These are phyloP conservation scores for Pleurotus tuoliensis DNA, from an alignment of 768 basidiomycete genomes.

Conservation along the genomic window DNA sequence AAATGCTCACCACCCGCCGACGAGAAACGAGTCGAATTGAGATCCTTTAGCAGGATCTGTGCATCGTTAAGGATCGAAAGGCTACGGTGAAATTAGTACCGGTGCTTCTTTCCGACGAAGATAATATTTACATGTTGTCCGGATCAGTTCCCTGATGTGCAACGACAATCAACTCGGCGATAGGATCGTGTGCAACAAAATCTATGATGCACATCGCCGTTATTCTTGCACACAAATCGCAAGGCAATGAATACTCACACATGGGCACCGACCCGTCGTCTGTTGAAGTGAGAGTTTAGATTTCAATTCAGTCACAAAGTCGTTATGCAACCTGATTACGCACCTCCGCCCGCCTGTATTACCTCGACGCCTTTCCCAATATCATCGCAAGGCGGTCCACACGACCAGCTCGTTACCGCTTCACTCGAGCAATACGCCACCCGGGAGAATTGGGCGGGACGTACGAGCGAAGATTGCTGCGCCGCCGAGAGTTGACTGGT, in stretches of 20 bases:
- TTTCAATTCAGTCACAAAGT: no score
- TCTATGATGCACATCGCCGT: constrained; percentile 15
- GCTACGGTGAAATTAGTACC: constrained; percentile 10
- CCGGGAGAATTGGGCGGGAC: constrained; percentile 31
- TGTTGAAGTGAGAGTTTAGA: neutral
- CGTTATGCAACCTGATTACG: constrained; percentile 7
- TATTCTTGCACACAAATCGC: neutral
- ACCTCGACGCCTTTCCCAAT: constrained; percentile 21
- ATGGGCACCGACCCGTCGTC: constrained; percentile 25
- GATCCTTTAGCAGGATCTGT: constrained; percentile 21
- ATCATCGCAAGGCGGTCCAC: constrained; percentile 28
- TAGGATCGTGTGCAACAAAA: constrained; percentile 33
- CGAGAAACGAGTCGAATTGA: constrained; percentile 30
- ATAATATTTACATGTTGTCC: constrained; percentile 19
- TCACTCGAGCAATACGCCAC: constrained; percentile 33
- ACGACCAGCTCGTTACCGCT: constrained; percentile 28
- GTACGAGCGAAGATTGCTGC: constrained; percentile 9
- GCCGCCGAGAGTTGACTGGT: neutral
- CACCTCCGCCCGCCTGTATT: constrained; percentile 30
- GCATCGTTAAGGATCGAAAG: constrained; percentile 33
- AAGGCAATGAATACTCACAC: constrained; percentile 17
- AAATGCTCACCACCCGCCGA: neutral
- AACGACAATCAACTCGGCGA: constrained; percentile 30
- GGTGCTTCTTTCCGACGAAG: neutral
- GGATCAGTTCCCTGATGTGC: constrained; percentile 39